Base-by-base conservation (phyloP, 1,139 yeast genomes). In the Casaregolazyma lundiana region DNA sequence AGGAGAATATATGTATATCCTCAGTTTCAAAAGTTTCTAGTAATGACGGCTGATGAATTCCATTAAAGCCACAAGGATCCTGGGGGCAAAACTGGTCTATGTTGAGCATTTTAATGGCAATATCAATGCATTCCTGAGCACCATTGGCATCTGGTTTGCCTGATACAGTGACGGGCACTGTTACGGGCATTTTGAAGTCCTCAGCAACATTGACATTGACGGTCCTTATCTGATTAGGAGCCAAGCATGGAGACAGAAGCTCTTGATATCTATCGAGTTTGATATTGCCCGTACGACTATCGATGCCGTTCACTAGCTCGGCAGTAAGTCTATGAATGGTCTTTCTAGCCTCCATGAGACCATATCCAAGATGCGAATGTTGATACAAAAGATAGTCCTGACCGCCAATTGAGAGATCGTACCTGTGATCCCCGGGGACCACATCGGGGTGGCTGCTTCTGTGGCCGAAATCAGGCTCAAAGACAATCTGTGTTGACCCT, bases 401-500 rank as follows among this genome's bases (percentile, higher is more conserved):
- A 47, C 80, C 80, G 50, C 95, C 96, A 64, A 86, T 89, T 16
- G 75, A 66, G 56, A 88, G 75, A 51, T 78, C 77, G 63, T 84
- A 87, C 63, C 84, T 82, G 67, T 86, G 94, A 61, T 87, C 96
- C 48, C 95, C 96, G 30, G 84, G 89, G 41, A 76, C 70, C 81
- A 87, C 75, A 40, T 70, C 51, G 13, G 53, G 46, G 29, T 59
- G 60, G 4, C 53, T 52, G 17, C 50, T 66, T 15, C 66, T 63
- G 18, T 53, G 56, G 4, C 57, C 47, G 59, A 80, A 78, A 15
- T 55, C 55, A 15, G 97, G 97, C 69, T 89, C 96, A 66, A 89
- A 89, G 4, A 89, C 97, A 67, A 89, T 86, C 67, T 89, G 97
- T n/a, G 97, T 88, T 3, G 96, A 87, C 4, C 96, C 97, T 58